Percentiles rank a stretch among this genome's conserved stretches.
phyloP scores from a whole-genome alignment of 495 filamentous ascomycete genomes.

The Podospora fimiseda region DNA sequence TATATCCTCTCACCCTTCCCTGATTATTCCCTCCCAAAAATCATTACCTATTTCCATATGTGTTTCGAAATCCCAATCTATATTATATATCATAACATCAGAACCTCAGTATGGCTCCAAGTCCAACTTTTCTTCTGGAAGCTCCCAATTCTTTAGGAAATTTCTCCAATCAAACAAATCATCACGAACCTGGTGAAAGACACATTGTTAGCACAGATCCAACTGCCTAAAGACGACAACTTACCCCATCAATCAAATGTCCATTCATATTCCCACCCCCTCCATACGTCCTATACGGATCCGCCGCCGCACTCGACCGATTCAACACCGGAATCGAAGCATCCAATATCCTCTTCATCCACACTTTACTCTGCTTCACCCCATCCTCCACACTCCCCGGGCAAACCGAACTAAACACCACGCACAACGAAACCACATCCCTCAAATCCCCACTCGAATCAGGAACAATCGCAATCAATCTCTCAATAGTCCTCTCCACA shows the following conservation, averaged over 20 bases:
- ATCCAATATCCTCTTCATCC: background rate
- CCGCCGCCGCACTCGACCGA: background rate
- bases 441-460: background rate
- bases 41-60: no score
- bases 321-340: background rate
- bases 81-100: background rate
- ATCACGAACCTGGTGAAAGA: background rate
- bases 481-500: background rate
- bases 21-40: no score
- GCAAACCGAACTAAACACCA: background rate
- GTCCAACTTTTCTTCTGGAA: background rate
- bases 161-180: background rate
- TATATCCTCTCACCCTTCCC: no score
- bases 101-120: background rate
- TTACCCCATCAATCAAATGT: background rate
- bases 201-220: background rate
- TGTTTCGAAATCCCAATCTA: no score
- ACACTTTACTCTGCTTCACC: background rate
- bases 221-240: background rate
- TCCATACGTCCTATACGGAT: no score
- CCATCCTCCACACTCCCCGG: background rate
- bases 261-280: background rate
- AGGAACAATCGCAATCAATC: background rate
- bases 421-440: slow-evolving; percentile 1
- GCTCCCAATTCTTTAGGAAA: background rate